phyloP scores from a whole-genome alignment of 208 protist species.

The Leishmania martiniquensis region DNA sequence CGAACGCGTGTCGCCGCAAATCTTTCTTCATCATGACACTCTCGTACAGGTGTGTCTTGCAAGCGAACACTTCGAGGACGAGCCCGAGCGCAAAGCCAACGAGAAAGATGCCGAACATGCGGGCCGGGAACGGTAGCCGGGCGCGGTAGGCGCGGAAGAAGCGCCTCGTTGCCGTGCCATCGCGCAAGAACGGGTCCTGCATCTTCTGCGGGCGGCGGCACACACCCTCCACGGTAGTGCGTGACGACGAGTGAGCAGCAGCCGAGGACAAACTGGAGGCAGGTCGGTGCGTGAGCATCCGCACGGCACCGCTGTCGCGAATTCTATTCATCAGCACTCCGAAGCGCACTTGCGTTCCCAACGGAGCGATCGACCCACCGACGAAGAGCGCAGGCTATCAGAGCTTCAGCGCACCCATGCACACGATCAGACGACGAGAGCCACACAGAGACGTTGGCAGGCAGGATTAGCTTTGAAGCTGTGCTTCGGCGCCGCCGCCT shows the following conservation, averaged over 20 bases:
- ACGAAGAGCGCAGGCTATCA: too few relatives aligned
- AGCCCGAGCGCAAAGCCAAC: conserved; percentile 60
- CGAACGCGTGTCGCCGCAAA: conserved; percentile 72
- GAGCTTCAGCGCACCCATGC: too few relatives aligned
- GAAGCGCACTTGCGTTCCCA: background rate
- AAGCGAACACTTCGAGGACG: conserved; percentile 78
- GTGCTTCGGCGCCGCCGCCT: too few relatives aligned
- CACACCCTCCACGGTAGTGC: conserved; percentile 7
- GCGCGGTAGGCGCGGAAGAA: conserved; percentile 58
- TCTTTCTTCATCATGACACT: conserved; percentile 85
- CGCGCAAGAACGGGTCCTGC: conserved; percentile 63
- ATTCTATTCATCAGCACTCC: background rate
- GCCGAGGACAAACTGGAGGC: background rate
- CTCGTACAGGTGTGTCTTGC: conserved; percentile 84
- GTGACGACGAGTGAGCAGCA: background rate
- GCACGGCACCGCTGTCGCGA: background rate
- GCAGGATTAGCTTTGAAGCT: too few relatives aligned
- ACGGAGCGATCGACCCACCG: too few relatives aligned
- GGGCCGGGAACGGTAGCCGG: conserved; percentile 51
- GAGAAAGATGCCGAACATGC: conserved; percentile 60
- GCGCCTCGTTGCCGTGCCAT: conserved; percentile 43
- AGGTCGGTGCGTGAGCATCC: background rate
- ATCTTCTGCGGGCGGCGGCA: background rate
- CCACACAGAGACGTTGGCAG: too few relatives aligned
- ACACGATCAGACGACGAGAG: too few relatives aligned